Percentiles rank a stretch among this genome's conserved stretches.
Conservation (phyloP, 192 early-diverging fungal species). For the Podila epicladia region DNA sequence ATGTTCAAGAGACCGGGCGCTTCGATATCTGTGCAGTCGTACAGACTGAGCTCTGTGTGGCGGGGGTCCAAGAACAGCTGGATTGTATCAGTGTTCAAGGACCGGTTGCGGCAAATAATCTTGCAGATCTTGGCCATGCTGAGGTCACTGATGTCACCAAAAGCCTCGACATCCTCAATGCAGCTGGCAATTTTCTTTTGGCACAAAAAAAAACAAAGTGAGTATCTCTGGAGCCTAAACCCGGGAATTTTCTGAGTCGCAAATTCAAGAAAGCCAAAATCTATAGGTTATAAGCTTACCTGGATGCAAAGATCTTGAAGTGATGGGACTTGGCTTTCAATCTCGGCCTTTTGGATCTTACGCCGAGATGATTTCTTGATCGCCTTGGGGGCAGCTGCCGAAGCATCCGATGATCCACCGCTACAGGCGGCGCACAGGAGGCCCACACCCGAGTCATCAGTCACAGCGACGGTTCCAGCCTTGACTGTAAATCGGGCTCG, state of each 20-base stretch:
- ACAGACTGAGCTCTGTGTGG: conserved; percentile 67
- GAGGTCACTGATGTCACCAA: conserved; percentile 81
- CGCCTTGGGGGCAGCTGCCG: neutral
- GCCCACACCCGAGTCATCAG: conserved; percentile 34
- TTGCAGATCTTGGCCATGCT: conserved; percentile 78
- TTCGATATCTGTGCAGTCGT: conserved; percentile 82
- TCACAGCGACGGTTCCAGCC: conserved; percentile 18
- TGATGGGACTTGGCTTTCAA: conserved; percentile 60
- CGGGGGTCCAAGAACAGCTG: conserved; percentile 76
- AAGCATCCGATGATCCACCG: conserved; percentile 1
- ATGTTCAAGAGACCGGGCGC: conserved; percentile 65
- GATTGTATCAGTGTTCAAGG: conserved; percentile 69
- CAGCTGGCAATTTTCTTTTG: conserved; percentile 71
- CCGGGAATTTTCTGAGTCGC: neutral
- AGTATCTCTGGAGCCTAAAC: neutral
- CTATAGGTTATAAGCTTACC: conserved; percentile 20
- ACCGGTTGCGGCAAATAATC: conserved; percentile 81
- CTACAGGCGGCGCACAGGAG: conserved; percentile 44
- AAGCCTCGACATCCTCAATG: conserved; percentile 83
- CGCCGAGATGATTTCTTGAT: conserved; percentile 3
- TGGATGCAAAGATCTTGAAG: conserved; percentile 74
- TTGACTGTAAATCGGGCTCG: conserved; percentile 54
- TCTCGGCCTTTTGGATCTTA: conserved; percentile 56
- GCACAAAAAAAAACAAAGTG: neutral
- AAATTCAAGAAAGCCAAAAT: neutral